These are phyloP conservation scores for Picochlorum sp. DNA, from an alignment of 139 green algal species.

Conservation along the genomic window DNA sequence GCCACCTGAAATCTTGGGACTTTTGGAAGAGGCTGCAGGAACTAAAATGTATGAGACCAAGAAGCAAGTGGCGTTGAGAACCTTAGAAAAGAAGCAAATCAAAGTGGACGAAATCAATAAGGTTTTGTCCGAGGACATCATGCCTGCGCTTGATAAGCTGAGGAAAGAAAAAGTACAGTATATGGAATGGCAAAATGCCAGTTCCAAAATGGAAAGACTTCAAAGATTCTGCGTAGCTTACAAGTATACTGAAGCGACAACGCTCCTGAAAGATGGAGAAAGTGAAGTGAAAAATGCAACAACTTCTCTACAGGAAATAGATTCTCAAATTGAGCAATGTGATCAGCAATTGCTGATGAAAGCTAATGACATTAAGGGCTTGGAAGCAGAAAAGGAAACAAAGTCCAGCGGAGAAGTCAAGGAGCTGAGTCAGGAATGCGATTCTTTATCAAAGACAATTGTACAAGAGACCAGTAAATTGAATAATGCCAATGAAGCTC, in stretches of 20 bases:
- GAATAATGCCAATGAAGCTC: slow-evolving; percentile 48
- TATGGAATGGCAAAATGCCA: slow-evolving; percentile 59
- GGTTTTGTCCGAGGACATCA: slow-evolving; percentile 79
- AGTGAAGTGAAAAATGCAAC: slow-evolving; percentile 1
- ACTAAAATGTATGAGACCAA: slow-evolving; percentile 99
- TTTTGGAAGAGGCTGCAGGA: slow-evolving; percentile 94
- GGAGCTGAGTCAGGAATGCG: slow-evolving; percentile 30
- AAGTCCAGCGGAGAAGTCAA: slow-evolving; percentile 43
- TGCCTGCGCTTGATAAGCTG: slow-evolving; percentile 77
- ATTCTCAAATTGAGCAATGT: slow-evolving; percentile 1
- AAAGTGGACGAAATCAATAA: slow-evolving; percentile 94
- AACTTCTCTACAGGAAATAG: slow-evolving; percentile 9
- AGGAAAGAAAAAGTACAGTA: slow-evolving; percentile 68
- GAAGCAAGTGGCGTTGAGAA: slow-evolving; percentile 71
- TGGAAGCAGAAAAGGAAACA: slow-evolving; percentile 46
- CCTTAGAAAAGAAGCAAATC: slow-evolving; percentile 91
- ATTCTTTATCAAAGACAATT: slow-evolving; percentile 55
- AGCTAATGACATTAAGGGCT: slow-evolving; percentile 23
- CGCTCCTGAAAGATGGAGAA: slow-evolving; percentile 20
- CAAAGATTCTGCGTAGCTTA: slow-evolving; percentile 75
- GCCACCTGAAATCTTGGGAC: slow-evolving; percentile 87
- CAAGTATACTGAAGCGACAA: slow-evolving; percentile 51
- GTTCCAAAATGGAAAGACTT: slow-evolving; percentile 45
- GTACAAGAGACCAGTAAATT: slow-evolving; percentile 46
- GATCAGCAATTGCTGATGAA: slow-evolving; percentile 17